Base-by-base conservation (phyloP, 345 rosid species). In the Ailanthus altissimus region DNA sequence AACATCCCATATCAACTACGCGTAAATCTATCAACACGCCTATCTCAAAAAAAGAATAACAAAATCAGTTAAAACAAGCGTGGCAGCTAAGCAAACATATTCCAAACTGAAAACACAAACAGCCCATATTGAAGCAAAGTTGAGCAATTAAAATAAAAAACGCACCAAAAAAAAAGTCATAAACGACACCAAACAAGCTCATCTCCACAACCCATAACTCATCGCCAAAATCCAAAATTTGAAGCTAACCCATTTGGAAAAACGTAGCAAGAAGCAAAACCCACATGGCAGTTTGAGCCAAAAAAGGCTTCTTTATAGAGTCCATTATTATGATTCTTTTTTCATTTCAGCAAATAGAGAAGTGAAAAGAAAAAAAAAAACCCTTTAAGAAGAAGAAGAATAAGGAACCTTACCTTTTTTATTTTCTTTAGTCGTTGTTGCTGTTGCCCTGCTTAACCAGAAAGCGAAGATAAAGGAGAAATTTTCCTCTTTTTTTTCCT, bases 161-260 rank as follows among this genome's bases (percentile, higher is more conserved):
- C 67, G 32, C 53, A 60, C 13, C 54, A 61, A 47, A 3, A 32
- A 3, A 32, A 32, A 32, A 32, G 38, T 32, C 38, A 32, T 20
- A 26, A 73, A 42, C 43, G 3, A 21, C 54, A 26, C 9, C 12
- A 46, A 45, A 73, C 23, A 21, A 46, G 57, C 57, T 46, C 67
- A 43, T 28, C n/a, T 20, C 10, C 18, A 47, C 1, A 32, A 5
- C 45, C 66, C 14, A 20, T 21, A 69, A 40, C 21, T 14, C 38
- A 42, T 3, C 56, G 18, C 14, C 46, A 50, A 75, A 56, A 64
- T 40, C 18, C 40, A n/a, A 75, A 38, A 1, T 53, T 65, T 53
- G 78, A 65, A 50, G 51, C 46, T 6, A 51, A 74, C 77, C 77
- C 70, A 74, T 49, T 49, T 18, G 70, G 8, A 5, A 2, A 74